A percentile compares a stretch with the other conserved stretches of the same genome.
Evolutionary conservation across 768 basidiomycete genomes (phyloP).

Genomic region (Strobilomyces dryophilus): DNA sequence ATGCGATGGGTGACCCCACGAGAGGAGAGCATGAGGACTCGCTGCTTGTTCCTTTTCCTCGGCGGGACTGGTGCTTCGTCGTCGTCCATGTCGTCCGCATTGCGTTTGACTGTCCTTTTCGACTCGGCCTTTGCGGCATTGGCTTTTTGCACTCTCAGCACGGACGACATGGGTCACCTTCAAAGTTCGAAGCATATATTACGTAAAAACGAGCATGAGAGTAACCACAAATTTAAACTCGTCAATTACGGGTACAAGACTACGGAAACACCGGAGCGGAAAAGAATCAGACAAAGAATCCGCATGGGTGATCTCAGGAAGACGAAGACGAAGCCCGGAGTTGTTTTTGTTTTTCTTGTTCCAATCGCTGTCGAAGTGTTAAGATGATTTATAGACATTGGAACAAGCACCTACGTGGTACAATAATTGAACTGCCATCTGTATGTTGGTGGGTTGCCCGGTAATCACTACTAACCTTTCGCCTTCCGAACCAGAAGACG

Average conservation of each 20-base stretch:
- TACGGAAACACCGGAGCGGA: not conserved
- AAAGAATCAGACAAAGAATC: not conserved
- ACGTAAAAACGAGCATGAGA: conserved; percentile 17
- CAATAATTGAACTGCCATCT: conserved; percentile 91
- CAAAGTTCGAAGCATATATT: conserved; percentile 7
- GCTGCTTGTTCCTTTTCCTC: conserved; percentile 88
- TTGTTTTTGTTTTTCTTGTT: conserved; percentile 89
- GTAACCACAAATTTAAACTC: not conserved
- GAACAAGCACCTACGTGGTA: conserved; percentile 59
- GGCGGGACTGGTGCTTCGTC: conserved; percentile 36
- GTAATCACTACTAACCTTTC: conserved; percentile 96
- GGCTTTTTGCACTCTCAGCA: conserved; percentile 57
- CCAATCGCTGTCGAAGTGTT: conserved; percentile 54
- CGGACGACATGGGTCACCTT: conserved; percentile 49
- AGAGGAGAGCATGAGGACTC: conserved; percentile 88
- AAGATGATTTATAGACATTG: conserved; percentile 3
- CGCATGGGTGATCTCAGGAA: conserved; percentile 19
- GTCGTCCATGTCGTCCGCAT: conserved; percentile 61
- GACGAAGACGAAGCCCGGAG: conserved; percentile 37
- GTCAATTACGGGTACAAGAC: conserved; percentile 9
- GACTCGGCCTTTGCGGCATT: conserved; percentile 48
- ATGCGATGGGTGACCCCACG: conserved; percentile 94
- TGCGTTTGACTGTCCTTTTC: conserved; percentile 54
- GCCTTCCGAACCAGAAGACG: conserved; percentile 72
- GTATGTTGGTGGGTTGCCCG: conserved; percentile 91